Evolutionary conservation across 2,329 filamentous ascomycete genomes (phyloP).

Genomic region (Colletotrichum sp.): DNA sequence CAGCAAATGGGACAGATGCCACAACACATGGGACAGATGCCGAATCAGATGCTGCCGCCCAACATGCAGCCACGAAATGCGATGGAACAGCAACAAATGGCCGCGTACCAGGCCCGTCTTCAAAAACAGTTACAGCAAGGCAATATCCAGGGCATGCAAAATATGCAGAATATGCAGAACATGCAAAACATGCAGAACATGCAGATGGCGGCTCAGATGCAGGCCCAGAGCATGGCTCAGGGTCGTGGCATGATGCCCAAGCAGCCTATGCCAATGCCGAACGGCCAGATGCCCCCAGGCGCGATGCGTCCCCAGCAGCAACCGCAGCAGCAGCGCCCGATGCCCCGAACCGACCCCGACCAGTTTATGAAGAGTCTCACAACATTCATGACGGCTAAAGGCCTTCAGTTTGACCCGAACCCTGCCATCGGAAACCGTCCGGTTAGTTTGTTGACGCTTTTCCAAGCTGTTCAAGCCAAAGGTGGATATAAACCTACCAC

Average conservation of each 20-base stretch:
- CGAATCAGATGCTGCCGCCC: constrained; percentile 35
- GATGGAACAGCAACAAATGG: constrained; percentile 76
- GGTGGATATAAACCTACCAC: constrained; percentile 80
- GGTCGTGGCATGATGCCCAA: constrained; percentile 59
- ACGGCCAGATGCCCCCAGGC: constrained; percentile 61
- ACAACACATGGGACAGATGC: constrained; percentile 38
- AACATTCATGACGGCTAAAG: constrained; percentile 77
- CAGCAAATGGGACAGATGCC: constrained; percentile 54
- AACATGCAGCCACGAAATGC: constrained; percentile 54
- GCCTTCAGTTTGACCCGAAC: constrained; percentile 75
- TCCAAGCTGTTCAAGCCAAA: constrained; percentile 74
- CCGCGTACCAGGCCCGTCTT: constrained; percentile 81
- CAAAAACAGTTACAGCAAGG: constrained; percentile 76
- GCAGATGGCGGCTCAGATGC: constrained; percentile 58
- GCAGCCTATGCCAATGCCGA: constrained; percentile 56
- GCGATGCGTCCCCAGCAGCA: constrained; percentile 55
- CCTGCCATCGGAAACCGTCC: constrained; percentile 76
- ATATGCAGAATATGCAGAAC: constrained; percentile 42
- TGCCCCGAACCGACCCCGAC: constrained; percentile 59
- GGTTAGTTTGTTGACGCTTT: constrained; percentile 78
- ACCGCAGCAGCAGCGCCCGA: constrained; percentile 38
- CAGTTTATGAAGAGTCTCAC: constrained; percentile 78
- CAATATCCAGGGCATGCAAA: constrained; percentile 49
- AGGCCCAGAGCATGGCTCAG: constrained; percentile 41
- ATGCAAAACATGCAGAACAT: constrained; percentile 46